These are phyloP conservation scores for Trichoderma atrobrunneum DNA, from an alignment of 2,329 filamentous ascomycete genomes.

Conservation along the genomic window DNA sequence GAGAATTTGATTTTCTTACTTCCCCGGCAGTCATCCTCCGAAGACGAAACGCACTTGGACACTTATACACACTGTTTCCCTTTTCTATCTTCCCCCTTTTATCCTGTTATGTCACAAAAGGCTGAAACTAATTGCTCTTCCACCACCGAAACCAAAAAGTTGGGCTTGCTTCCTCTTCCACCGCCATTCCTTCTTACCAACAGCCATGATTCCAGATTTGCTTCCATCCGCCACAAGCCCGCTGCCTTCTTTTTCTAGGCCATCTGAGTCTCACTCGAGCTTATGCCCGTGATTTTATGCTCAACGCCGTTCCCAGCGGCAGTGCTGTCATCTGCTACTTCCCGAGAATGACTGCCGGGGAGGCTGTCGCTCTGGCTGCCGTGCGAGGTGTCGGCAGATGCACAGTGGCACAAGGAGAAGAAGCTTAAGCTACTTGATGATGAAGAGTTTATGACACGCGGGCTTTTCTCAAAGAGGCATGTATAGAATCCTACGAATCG, in stretches of 20 bases:
- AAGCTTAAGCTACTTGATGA: slow-evolving; percentile 61
- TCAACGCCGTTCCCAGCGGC: slow-evolving; percentile 62
- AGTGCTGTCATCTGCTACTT: slow-evolving; percentile 45
- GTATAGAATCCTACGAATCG: slow-evolving; percentile 7
- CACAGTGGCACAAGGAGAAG: slow-evolving; percentile 60
- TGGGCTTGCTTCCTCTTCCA: slow-evolving; percentile 62
- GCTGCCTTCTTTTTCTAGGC: slow-evolving; percentile 54
- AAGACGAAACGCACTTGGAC: background rate
- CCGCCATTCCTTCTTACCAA: slow-evolving; percentile 56
- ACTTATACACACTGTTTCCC: background rate
- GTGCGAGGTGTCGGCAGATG: slow-evolving; percentile 61
- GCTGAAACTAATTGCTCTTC: slow-evolving; percentile 7
- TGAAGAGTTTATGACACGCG: slow-evolving; percentile 63
- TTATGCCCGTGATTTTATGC: slow-evolving; percentile 62
- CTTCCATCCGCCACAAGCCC: slow-evolving; percentile 38
- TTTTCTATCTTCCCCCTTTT: background rate
- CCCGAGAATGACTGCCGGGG: slow-evolving; percentile 48
- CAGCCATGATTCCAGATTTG: slow-evolving; percentile 55
- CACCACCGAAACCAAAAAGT: slow-evolving; percentile 35
- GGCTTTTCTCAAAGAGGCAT: slow-evolving; percentile 58
- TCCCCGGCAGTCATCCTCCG: background rate
- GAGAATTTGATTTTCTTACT: background rate
- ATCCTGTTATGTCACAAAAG: background rate
- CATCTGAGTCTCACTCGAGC: slow-evolving; percentile 65
- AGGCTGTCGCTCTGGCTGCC: slow-evolving; percentile 42